Percentiles rank a stretch among this genome's conserved stretches.
phyloP scores from a whole-genome alignment of 129 eudicot genomes.

The Calendula officinalis region DNA sequence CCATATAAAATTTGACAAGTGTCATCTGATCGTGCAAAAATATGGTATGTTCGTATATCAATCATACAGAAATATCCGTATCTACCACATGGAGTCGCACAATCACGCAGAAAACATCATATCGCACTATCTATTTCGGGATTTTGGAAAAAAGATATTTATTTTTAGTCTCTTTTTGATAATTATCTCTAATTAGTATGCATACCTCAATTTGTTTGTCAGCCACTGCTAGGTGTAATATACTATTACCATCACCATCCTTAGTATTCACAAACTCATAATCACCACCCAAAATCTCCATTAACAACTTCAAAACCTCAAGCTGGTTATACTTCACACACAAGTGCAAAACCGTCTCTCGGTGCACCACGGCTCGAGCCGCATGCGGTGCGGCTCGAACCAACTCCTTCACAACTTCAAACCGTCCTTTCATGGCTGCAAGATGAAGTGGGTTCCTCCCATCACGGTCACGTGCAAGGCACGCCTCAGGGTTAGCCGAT shows the following conservation, averaged over 20 bases:
- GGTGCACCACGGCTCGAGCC: slow-evolving; percentile 31
- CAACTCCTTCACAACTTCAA: slow-evolving; percentile 37
- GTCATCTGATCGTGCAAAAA: no score
- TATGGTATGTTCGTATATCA: no score
- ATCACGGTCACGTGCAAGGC: slow-evolving; percentile 41
- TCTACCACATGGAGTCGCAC: no score
- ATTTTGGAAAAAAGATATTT: background rate
- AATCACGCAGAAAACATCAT: no score
- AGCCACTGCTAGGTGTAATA: slow-evolving; percentile 46
- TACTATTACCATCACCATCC: slow-evolving; percentile 44
- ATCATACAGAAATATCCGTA: no score
- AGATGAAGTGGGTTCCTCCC: slow-evolving; percentile 56
- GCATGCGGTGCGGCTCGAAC: slow-evolving; percentile 37
- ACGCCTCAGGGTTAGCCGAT: slow-evolving; percentile 17
- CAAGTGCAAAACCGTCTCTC: slow-evolving; percentile 46
- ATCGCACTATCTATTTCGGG: no score
- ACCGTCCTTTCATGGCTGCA: slow-evolving; percentile 55
- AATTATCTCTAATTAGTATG: background rate
- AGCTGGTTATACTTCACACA: slow-evolving; percentile 46
- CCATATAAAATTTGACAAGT: no score
- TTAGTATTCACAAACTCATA: slow-evolving; percentile 35
- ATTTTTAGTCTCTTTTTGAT: no score
- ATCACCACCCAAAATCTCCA: slow-evolving; percentile 18
- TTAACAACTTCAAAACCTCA: slow-evolving; percentile 37
- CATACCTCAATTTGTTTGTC: slow-evolving; percentile 41